phyloP scores from a whole-genome alignment of 2,329 filamentous ascomycete genomes.

The Chalaropsis ovoidea region DNA sequence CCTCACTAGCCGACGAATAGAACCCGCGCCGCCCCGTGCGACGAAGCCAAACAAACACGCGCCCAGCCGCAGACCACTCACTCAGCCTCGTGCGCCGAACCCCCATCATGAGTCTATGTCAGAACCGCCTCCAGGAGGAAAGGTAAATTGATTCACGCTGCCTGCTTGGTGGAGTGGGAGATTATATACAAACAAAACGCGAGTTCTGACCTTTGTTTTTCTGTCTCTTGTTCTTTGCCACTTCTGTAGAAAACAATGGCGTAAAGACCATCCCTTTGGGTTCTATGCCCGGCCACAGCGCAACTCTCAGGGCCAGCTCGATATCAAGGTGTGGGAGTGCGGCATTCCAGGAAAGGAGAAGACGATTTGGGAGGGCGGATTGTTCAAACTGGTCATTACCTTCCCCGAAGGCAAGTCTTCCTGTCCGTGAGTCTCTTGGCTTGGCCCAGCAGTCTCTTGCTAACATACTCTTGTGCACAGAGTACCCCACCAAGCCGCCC shows the following conservation, averaged over 20 bases:
- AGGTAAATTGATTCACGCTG: constrained; percentile 46
- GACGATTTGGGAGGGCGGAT: constrained; percentile 94
- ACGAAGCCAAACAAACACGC: background rate
- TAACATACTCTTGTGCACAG: constrained; percentile 38
- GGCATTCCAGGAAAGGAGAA: constrained; percentile 92
- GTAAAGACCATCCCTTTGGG: constrained; percentile 91
- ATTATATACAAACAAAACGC: constrained; percentile 21
- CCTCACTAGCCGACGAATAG: background rate
- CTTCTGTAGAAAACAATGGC: constrained; percentile 75
- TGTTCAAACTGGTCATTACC: constrained; percentile 86
- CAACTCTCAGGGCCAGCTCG: constrained; percentile 64
- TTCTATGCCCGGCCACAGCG: constrained; percentile 88
- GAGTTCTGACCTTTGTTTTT: constrained; percentile 7
- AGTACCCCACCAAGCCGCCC: constrained; percentile 96
- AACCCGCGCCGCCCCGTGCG: background rate
- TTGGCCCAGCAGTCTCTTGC: background rate
- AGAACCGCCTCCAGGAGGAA: constrained; percentile 80
- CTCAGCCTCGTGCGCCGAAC: background rate
- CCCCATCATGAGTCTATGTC: constrained; percentile 68
- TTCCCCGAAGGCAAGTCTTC: constrained; percentile 75
- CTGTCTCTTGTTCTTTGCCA: constrained; percentile 24
- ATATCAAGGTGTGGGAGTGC: constrained; percentile 94
- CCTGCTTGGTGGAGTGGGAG: background rate
- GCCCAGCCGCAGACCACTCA: constrained; percentile 6
- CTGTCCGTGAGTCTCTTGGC: background rate